phyloP scores from a whole-genome alignment of 108 stramenopile genomes.

The Licmophora abbreviata region DNA sequence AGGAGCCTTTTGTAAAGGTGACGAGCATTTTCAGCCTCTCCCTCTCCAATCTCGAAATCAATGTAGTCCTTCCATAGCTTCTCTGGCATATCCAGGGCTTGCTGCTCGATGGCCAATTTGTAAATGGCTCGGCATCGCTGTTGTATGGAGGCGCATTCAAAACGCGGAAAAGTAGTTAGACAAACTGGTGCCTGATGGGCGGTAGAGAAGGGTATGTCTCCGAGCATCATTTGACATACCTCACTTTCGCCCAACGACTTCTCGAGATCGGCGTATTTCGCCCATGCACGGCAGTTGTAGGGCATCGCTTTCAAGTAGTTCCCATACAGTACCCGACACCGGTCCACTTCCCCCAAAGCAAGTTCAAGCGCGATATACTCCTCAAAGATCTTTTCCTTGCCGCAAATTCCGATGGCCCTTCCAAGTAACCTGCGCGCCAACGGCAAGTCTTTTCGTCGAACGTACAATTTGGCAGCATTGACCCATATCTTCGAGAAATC shows the following conservation, averaged over 20 bases:
- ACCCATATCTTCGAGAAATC: conserved; percentile 97
- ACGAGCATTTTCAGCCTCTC: conserved; percentile 69
- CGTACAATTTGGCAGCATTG: conserved; percentile 89
- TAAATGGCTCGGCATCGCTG: conserved; percentile 93
- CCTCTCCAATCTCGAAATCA: conserved; percentile 94
- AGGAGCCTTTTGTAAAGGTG: conserved; percentile 87
- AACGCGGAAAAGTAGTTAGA: conserved; percentile 8
- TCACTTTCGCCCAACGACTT: conserved; percentile 89
- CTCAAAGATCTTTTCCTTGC: conserved; percentile 88
- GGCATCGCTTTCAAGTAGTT: conserved; percentile 93
- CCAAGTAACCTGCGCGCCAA: conserved; percentile 92
- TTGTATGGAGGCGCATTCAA: too few relatives aligned
- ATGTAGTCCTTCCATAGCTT: conserved; percentile 96
- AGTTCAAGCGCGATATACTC: conserved; percentile 94
- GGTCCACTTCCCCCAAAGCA: conserved; percentile 96
- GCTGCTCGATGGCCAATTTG: conserved; percentile 89
- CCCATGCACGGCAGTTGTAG: conserved; percentile 87
- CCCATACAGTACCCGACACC: conserved; percentile 89
- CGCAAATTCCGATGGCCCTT: conserved; percentile 88
- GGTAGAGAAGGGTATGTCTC: background rate
- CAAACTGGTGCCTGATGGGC: background rate
- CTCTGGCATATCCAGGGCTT: conserved; percentile 96
- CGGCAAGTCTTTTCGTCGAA: conserved; percentile 82
- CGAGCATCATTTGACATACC: conserved; percentile 12
- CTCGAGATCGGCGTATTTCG: conserved; percentile 89